Conservation (phyloP, 2,329 filamentous ascomycete genomes). For the Apiospora koreana region DNA sequence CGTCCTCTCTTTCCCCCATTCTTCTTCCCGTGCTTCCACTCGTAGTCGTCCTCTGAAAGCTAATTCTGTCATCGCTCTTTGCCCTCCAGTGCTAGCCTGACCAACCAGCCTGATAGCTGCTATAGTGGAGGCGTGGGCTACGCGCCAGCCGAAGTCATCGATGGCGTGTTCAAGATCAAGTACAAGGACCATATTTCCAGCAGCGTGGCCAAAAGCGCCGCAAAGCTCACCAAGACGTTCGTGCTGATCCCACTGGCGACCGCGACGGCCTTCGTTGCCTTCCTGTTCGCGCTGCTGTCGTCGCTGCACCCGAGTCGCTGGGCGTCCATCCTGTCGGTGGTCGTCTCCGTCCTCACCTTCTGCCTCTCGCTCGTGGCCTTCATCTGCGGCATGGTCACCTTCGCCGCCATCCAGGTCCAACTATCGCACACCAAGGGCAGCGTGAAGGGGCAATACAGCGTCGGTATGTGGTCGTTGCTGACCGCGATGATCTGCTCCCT, state of each 20-base stretch:
- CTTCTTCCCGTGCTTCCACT: no score
- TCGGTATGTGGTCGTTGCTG: conserved; percentile 58
- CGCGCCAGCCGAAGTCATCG: conserved; percentile 49
- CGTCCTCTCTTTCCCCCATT: no score
- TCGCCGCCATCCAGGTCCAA: conserved; percentile 27
- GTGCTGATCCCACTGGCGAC: conserved; percentile 52
- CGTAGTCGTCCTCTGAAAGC: neutral
- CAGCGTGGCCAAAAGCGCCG: conserved; percentile 58
- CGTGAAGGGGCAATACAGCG: conserved; percentile 37
- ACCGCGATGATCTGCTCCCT: conserved; percentile 54
- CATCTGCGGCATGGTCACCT: conserved; percentile 54
- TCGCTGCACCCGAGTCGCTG: neutral
- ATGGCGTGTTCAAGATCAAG: conserved; percentile 57
- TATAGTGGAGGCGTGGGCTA: conserved; percentile 54
- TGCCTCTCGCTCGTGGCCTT: conserved; percentile 61
- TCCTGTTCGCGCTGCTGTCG: neutral
- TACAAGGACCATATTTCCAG: conserved; percentile 61
- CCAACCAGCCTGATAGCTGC: conserved; percentile 41
- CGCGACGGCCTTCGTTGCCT: conserved; percentile 50
- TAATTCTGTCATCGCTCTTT: neutral
- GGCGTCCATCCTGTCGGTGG: conserved; percentile 26
- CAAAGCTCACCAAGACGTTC: conserved; percentile 53
- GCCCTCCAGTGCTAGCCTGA: conserved; percentile 21
- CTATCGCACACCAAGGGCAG: conserved; percentile 33
- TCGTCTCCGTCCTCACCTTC: conserved; percentile 48